Conservation (phyloP, 371 early-diverging fungal species). For the Massospora cicadina region DNA sequence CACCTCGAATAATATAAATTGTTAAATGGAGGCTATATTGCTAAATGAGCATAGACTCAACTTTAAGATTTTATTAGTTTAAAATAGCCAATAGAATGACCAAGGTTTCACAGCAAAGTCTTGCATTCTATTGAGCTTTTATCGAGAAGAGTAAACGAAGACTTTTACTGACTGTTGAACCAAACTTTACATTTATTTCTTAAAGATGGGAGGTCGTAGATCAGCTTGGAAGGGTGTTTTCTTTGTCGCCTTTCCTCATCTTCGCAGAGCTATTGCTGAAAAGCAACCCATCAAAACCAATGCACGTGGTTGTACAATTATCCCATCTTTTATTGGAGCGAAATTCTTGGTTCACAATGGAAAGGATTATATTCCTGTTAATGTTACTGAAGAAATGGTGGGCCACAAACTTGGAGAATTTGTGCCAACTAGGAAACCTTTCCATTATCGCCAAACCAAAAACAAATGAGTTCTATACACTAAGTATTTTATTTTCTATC, state of each 20-base stretch:
- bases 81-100: no score
- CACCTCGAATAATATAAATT: no score
- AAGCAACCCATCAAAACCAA: conserved; percentile 42
- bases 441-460: conserved; percentile 75
- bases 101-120: no score
- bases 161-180: no score
- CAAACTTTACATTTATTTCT: no score
- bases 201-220: no score
- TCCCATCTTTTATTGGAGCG: conserved; percentile 79
- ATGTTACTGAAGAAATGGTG: conserved; percentile 88
- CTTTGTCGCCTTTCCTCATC: conserved; percentile 61
- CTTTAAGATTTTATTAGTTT: no score
- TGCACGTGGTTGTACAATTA: conserved; percentile 79
- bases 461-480: conserved; percentile 41
- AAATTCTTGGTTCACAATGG: conserved; percentile 92
- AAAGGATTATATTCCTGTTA: conserved; percentile 68
- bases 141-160: no score
- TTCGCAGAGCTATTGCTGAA: conserved; percentile 19
- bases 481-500: no score
- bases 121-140: no score
- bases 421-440: conserved; percentile 73
- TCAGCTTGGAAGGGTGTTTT: conserved; percentile 93
- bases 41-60: no score
- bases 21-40: no score
- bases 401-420: conserved; percentile 94